These are phyloP conservation scores for Penicillium sp. DNA, from an alignment of 2,329 filamentous ascomycete genomes.

Conservation along the genomic window DNA sequence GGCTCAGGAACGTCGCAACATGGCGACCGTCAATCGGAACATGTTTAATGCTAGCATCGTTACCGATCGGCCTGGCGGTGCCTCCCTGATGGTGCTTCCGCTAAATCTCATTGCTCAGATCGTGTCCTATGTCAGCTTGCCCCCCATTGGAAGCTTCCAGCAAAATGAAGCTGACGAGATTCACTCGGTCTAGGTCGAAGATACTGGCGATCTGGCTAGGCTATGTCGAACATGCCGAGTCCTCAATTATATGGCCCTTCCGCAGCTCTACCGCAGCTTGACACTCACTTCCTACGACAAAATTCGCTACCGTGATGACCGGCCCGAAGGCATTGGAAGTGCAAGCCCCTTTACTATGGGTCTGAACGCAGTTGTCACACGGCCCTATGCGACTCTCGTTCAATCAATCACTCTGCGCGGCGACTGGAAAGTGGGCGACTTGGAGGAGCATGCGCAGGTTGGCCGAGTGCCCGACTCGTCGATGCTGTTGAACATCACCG, in stretches of 20 bases:
- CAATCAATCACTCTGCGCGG: constrained; percentile 49
- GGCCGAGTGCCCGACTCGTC: constrained; percentile 58
- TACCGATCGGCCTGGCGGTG: constrained; percentile 25
- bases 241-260: constrained; percentile 59
- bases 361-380: constrained; percentile 56
- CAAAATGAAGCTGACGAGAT: background rate
- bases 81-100: constrained; percentile 44
- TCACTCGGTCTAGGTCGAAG: constrained; percentile 47
- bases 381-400: constrained; percentile 50
- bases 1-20: constrained; percentile 31
- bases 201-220: constrained; percentile 54
- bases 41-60: constrained; percentile 38
- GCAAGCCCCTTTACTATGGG: constrained; percentile 60
- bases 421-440: constrained; percentile 53
- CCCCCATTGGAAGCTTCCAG: background rate
- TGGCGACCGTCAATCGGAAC: constrained; percentile 40
- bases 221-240: constrained; percentile 56
- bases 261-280: constrained; percentile 54
- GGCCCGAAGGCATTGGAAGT: constrained; percentile 56
- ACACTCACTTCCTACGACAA: constrained; percentile 53
- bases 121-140: constrained; percentile 46
- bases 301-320: constrained; percentile 53
- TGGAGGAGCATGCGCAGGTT: constrained; percentile 52
- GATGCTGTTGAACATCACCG: constrained; percentile 58
- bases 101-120: constrained; percentile 56